phyloP scores from a whole-genome alignment of 768 basidiomycete genomes.

The Mycena olivaceomarginata region DNA sequence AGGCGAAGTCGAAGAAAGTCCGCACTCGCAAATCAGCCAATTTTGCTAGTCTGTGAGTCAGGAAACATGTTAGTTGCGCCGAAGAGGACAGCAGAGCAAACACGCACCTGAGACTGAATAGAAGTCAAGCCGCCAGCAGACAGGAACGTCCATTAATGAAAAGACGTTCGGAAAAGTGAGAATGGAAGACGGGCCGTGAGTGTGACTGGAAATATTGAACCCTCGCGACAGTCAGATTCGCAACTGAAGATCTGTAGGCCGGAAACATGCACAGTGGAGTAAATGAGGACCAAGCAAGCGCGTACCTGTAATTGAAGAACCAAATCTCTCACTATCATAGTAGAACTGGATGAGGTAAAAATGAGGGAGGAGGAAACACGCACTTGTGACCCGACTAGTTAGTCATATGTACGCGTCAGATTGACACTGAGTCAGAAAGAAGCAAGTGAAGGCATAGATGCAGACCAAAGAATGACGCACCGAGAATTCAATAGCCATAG shows the following conservation, averaged over 20 bases:
- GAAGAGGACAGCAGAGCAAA: too few species aligned
- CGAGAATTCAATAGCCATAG: background rate
- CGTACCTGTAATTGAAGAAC: too few species aligned
- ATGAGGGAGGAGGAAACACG: background rate
- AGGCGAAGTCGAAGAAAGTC: too few species aligned
- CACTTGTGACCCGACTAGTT: background rate
- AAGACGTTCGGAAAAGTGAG: background rate
- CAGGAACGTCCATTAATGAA: background rate
- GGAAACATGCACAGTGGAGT: background rate
- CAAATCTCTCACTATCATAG: too few species aligned
- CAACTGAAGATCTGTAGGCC: background rate
- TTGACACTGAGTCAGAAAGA: background rate
- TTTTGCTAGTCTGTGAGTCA: too few species aligned
- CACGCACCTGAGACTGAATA: background rate
- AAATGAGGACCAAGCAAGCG: background rate
- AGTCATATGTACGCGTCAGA: slow-evolving; percentile 7
- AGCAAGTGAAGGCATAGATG: slow-evolving; percentile 2
- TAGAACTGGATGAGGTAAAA: background rate
- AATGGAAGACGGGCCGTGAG: too few species aligned
- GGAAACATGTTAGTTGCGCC: too few species aligned
- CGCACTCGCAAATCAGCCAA: too few species aligned
- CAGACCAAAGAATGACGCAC: slow-evolving; percentile 9
- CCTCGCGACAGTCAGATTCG: background rate
- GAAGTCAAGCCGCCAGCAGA: background rate
- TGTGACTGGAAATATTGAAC: background rate